Evolutionary conservation across 1,284 basidiomycete species (phyloP).

Genomic region (Trichosporon coremiiforme): DNA sequence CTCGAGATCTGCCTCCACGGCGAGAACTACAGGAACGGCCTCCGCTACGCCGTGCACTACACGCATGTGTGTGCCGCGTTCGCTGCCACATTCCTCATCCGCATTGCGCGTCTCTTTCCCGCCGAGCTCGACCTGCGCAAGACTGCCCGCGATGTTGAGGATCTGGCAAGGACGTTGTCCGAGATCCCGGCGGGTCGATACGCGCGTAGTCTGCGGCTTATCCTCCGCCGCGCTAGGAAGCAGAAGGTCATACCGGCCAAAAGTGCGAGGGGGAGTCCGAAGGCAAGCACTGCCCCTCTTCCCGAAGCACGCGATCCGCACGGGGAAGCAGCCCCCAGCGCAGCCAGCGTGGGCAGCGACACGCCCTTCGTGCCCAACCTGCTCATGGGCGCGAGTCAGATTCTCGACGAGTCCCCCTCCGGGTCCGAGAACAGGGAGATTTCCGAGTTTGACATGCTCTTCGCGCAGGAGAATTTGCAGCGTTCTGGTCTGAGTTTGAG

Average conservation of each 20-base stretch:
- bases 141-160: slow-evolving; percentile 75
- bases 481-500: slow-evolving; percentile 49
- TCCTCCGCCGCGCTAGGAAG: slow-evolving; percentile 76
- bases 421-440: slow-evolving; percentile 38
- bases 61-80: slow-evolving; percentile 79
- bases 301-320: slow-evolving; percentile 26
- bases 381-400: slow-evolving; percentile 38
- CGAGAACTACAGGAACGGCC: slow-evolving; percentile 72
- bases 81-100: slow-evolving; percentile 81
- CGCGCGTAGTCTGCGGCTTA: slow-evolving; percentile 79
- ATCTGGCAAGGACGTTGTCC: slow-evolving; percentile 70
- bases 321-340: slow-evolving; percentile 23
- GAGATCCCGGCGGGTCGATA: slow-evolving; percentile 86
- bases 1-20: slow-evolving; percentile 54
- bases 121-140: slow-evolving; percentile 76
- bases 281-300: slow-evolving; percentile 26
- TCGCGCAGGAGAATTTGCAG: slow-evolving; percentile 54
- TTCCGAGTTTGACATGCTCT: slow-evolving; percentile 55
- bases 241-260: slow-evolving; percentile 62
- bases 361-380: slow-evolving; percentile 32
- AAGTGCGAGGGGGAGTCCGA: slow-evolving; percentile 50
- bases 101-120: slow-evolving; percentile 82
- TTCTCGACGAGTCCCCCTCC: slow-evolving; percentile 54
- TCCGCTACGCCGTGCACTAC: slow-evolving; percentile 69
- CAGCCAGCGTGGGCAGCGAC: slow-evolving; percentile 3